phyloP scores from a whole-genome alignment of 352 stramenopile genomes.

The Phytopythium boreale region DNA sequence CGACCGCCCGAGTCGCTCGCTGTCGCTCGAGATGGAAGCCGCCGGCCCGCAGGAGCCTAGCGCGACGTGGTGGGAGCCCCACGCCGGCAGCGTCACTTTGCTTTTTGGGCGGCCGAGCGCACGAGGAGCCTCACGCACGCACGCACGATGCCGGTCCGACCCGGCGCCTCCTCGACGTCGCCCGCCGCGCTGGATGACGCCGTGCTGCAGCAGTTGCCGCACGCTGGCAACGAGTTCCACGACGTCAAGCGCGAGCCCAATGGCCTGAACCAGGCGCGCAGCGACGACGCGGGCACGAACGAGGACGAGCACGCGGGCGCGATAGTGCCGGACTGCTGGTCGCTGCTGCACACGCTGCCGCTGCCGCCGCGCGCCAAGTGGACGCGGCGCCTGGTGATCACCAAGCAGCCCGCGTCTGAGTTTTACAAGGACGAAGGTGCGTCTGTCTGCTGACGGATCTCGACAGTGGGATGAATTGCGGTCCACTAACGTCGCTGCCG shows the following conservation, averaged over 20 bases:
- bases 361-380: constrained; percentile 43
- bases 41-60: too few relatives aligned
- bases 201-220: neutral
- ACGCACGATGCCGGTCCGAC: neutral
- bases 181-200: neutral
- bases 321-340: neutral
- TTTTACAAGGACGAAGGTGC: constrained; percentile 88
- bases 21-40: neutral
- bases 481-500: neutral
- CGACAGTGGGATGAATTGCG: neutral
- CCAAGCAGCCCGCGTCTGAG: constrained; percentile 78
- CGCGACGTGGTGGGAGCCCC: neutral
- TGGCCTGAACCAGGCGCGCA: neutral
- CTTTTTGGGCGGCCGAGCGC: neutral
- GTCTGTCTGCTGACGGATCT: neutral
- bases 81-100: constrained; percentile 2
- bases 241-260: neutral
- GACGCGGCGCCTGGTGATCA: constrained; percentile 78
- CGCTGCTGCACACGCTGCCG: constrained; percentile 1
- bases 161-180: neutral
- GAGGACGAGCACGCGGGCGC: neutral
- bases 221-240: neutral
- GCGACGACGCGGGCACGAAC: neutral
- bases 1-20: constrained; percentile 1
- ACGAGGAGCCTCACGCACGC: neutral